Evolutionary conservation across 768 basidiomycete species (phyloP), one percentile per base, ranked within the genome.

Genomic region (Cytidiella melzeri): DNA sequence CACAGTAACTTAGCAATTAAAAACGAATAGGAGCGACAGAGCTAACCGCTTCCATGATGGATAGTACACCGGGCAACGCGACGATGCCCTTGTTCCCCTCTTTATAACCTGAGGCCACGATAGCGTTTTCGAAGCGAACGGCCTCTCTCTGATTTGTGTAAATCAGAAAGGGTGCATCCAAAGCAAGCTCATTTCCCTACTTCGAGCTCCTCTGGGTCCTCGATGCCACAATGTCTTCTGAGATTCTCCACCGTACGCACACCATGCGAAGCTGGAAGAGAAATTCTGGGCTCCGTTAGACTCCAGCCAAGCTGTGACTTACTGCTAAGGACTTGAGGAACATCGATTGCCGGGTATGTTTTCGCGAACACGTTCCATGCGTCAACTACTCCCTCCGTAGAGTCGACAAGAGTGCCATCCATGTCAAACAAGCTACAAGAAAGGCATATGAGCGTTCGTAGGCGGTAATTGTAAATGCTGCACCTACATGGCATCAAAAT

Each of bases 181-280:
- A 53, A 30, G 42, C 1, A 41, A 21, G 43, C n/a, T 25, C 20
- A 34, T 41, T 25, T 19, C 51, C 64, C 54, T 48, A 90, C 91
- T 72, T 86, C 75, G 6, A 92, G 77, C 55, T 82, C 72, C n/a
- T 75, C 73, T 5, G 78, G 75, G 59, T 86, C 82, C 15, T 74
- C 70, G 52, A 92, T 73, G 1, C 79, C 76, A 60, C 89, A 92
- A 67, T 83, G 78, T 39, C 69, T 81, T 59, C 68, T 74, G 48
- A 94, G 73, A 65, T 90, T 92, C 58, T 94, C 92, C 5, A 81
- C 74, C 0, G 89, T 91, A 50, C 92, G 79, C 39, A 92, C 79
- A 25, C 92, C 92, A 64, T 94, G 92, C 18, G 87, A 73, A 46
- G 78, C 85, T 87, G 62, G 12, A 20, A 15, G 5, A 18, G n/a